Conservation (phyloP, 352 stramenopile species). For the Pythium utonaiense region DNA sequence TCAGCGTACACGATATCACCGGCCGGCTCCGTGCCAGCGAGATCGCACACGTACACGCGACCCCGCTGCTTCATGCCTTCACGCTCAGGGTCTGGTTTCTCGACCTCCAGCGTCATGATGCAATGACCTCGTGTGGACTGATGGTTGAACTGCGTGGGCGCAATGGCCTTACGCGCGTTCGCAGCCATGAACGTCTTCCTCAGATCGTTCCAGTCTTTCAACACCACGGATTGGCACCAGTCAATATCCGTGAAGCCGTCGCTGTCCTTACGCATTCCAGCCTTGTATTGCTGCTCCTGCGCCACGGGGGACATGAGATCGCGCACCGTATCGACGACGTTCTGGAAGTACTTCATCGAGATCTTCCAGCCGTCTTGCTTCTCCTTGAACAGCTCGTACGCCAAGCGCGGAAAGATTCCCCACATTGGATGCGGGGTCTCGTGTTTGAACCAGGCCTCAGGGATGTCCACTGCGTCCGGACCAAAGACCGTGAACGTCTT, state of each 20-base stretch:
- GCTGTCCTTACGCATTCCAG: conserved; percentile 91
- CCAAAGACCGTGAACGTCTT: conserved; percentile 95
- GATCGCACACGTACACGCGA: conserved; percentile 92
- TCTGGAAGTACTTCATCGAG: conserved; percentile 97
- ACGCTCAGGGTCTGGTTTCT: conserved; percentile 90
- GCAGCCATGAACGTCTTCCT: conserved; percentile 87
- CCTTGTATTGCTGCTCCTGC: conserved; percentile 94
- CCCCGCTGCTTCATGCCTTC: conserved; percentile 88
- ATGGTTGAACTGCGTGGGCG: conserved; percentile 94
- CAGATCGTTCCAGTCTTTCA: conserved; percentile 94
- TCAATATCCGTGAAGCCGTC: conserved; percentile 96
- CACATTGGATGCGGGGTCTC: conserved; percentile 86
- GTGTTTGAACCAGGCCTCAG: conserved; percentile 94
- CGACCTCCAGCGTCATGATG: conserved; percentile 94
- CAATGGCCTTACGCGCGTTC: conserved; percentile 92
- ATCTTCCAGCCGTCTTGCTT: conserved; percentile 96
- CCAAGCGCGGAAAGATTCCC: conserved; percentile 90
- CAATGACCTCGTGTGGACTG: conserved; percentile 92
- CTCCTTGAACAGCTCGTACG: conserved; percentile 93
- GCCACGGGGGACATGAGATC: conserved; percentile 93
- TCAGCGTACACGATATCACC: conserved; percentile 93
- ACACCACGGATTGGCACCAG: conserved; percentile 90
- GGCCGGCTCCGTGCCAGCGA: conserved; percentile 91
- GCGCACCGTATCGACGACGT: conserved; percentile 93
- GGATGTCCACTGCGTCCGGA: conserved; percentile 90